Base-by-base conservation (phyloP, 345 rosid species). In the Arabidopsis arenosa region DNA sequence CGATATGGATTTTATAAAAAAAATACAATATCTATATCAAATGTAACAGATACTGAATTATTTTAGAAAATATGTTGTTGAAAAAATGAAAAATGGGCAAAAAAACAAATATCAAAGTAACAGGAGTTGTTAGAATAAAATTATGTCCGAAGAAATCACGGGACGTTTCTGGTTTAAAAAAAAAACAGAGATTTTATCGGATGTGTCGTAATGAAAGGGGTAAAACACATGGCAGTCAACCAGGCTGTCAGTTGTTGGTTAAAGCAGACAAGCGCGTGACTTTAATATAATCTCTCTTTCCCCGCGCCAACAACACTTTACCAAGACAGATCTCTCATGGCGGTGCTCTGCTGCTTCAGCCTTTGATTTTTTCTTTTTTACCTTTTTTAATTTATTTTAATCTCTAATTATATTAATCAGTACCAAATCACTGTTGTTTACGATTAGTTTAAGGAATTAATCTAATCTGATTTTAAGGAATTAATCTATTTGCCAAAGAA, bases 271-370 rank as follows among this genome's bases (percentile, higher is more conserved):
- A 59, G 73, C 77, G 49, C 77, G 81, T 78, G 77, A 72, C 70
- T 52, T 12, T 72, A 72, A 17, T 56, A 2, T 48, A 15, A 56
- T 72, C 75, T 77, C 80, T 68, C 48, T 62, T 35, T 64, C 67
- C 72, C 76, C 73, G 73, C 73, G 76, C 77, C 73, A 77, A 66
- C 56, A 51, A 70, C 72, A 71, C 80, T 70, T 70, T 21, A 69
- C 75, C 74, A 61, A 54, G 71, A 74, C 78, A 56, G 57, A 5
- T 11, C 59, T 36, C 75, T 70, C 80, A 65, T 64, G 80, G 30
- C 80, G 76, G 66, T 77, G 75, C 75, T 70, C 76, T 77, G 72
- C 21, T 70, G 53, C 72, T 72, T 39, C 76, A 72, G 52, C 81
- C 70, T 78, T 78, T 66, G 74, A 59, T 66, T 33, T 40, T 55